Base-by-base conservation (phyloP, 1,139 yeast species). In the Taphrina deformans region DNA sequence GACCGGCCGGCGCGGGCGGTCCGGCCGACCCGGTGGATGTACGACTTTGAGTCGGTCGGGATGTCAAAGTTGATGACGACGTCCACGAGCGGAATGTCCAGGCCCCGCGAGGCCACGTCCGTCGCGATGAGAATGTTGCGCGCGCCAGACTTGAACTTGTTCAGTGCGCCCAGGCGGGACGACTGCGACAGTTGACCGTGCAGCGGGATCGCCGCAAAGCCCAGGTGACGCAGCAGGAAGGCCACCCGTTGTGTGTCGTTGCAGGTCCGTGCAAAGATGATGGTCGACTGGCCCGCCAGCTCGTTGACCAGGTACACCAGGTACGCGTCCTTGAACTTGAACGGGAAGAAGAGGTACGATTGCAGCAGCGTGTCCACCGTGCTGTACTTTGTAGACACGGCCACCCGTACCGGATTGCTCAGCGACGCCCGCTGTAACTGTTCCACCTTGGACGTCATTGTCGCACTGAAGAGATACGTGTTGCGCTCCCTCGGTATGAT, bases 1-100 rank as follows among this genome's bases (percentile, higher is more conserved):
- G 96, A 85, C 70, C 96, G 83, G 7, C 99, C 99, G 0, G 99
- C 99, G 76, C 99, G 87, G 1, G 99, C 99, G 29, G 99, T 93
- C 80, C 99, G 86, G 38, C 99, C 99, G 21, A 93, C 99, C 73
- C 99, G 83, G 76, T 93, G 99, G 70, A 95, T 92, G 72, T 95
- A 93, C 0, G 97, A 96, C 74, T 95, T 95, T n/a, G 98, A 91
- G 73, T 95, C 98, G 10, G 96, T 93, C 14, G 99, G 99, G 35
- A 93, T 91, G 74, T 92, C 97, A 74, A 90, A 93, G 76, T 93
- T 93, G 68, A 93, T 82, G 58, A 93, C 99, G 64, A 89, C 81
- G 75, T 93, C 99, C 50, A 93, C 99, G 27, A 88, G 82, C 5
- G 99, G 99, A 69, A 93, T 93, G 82, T 93, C 99, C 70, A 93